A percentile compares a stretch with the other conserved stretches of the same genome.
Evolutionary conservation across 2,329 filamentous ascomycete species (phyloP).

Genomic region (Phyllosticta citribraziliensis): DNA sequence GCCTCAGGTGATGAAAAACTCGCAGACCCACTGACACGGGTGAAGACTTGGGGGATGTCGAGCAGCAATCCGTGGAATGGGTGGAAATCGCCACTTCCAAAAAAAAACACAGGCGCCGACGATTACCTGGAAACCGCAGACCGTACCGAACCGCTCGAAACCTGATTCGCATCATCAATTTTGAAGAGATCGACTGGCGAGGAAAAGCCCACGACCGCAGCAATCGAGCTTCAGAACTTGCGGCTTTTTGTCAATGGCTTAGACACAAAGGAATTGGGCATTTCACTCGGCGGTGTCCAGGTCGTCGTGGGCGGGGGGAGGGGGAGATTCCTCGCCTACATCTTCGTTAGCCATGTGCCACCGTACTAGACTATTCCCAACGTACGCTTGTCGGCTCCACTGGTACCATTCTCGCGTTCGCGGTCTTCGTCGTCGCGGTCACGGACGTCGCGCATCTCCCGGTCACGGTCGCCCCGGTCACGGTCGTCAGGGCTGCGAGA

Average conservation of each 20-base stretch:
- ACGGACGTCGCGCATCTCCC: conserved; percentile 42
- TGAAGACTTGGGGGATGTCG: neutral
- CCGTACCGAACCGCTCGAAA: conserved; percentile 10
- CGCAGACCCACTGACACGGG: neutral
- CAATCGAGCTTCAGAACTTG: conserved; percentile 3
- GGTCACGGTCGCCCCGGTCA: conserved; percentile 45
- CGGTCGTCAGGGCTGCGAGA: conserved; percentile 57
- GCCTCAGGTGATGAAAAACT: neutral
- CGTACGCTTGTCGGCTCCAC: conserved; percentile 85
- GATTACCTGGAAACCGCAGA: conserved; percentile 6
- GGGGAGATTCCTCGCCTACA: conserved; percentile 30
- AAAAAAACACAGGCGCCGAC: neutral
- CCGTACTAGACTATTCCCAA: conserved; percentile 16
- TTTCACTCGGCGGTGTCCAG: conserved; percentile 59
- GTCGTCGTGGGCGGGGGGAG: conserved; percentile 80
- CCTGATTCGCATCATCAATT: conserved; percentile 7
- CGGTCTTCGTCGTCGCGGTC: conserved; percentile 45
- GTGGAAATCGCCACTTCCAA: neutral
- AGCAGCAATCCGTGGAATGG: neutral
- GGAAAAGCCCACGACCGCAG: conserved; percentile 8
- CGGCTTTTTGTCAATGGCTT: conserved; percentile 5
- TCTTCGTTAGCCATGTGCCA: conserved; percentile 17
- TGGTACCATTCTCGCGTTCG: conserved; percentile 59
- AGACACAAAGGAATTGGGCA: neutral
- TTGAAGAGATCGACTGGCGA: conserved; percentile 1